Conservation (phyloP, 768 basidiomycete species). For the Psilocybe azurescens region DNA sequence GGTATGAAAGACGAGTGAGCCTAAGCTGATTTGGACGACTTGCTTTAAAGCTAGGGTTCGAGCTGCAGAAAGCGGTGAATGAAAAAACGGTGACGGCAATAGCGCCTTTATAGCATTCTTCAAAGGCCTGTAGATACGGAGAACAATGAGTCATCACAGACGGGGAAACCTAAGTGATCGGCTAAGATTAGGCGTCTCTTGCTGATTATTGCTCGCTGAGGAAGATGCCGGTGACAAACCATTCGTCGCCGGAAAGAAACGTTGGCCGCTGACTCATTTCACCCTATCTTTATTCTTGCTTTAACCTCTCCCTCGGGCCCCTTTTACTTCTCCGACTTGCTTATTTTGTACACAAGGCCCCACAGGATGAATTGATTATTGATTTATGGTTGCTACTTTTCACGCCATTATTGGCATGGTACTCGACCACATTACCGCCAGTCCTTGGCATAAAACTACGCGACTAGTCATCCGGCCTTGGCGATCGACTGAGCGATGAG, state of each 20-base stretch:
- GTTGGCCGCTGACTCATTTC: too few species aligned
- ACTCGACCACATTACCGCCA: not conserved
- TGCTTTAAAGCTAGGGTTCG: not conserved
- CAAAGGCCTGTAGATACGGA: constrained; percentile 17
- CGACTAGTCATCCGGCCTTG: constrained; percentile 1
- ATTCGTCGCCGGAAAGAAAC: not conserved
- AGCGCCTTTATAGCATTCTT: constrained; percentile 17
- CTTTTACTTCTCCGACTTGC: not conserved
- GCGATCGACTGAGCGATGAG: not conserved
- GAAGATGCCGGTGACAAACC: constrained; percentile 10
- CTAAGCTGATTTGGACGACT: not conserved
- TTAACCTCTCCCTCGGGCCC: not conserved
- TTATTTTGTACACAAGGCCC: too few species aligned
- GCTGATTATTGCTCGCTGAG: constrained; percentile 7
- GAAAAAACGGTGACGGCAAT: constrained; percentile 8
- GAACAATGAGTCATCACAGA: constrained; percentile 22
- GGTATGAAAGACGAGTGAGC: not conserved
- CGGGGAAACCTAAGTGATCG: constrained; percentile 10
- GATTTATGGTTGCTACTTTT: not conserved
- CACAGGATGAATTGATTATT: too few species aligned
- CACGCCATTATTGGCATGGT: not conserved
- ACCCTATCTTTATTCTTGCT: not conserved
- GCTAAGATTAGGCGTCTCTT: constrained; percentile 7
- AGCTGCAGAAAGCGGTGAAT: constrained; percentile 3
- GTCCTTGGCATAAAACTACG: not conserved